Conservation (phyloP, 106 monocot species). For the Platanthera zijinensis region DNA sequence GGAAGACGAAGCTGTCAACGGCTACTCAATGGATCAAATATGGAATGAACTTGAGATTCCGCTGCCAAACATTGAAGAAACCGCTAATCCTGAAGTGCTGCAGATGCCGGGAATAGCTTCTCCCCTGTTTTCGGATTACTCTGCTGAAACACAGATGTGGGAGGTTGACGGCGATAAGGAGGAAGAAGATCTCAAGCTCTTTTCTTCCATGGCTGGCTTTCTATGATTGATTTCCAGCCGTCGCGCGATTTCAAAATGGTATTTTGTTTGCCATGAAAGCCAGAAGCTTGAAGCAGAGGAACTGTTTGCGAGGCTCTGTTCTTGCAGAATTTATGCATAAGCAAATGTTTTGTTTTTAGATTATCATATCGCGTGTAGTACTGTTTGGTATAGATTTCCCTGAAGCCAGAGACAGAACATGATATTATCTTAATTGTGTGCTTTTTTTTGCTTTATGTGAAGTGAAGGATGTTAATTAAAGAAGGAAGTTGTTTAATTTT, state of each 20-base stretch:
- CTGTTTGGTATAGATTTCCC: neutral
- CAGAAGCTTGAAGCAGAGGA: neutral
- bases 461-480: no score
- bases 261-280: neutral
- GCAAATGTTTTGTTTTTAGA: neutral
- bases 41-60: constrained; percentile 49
- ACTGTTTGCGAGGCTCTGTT: neutral
- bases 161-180: constrained; percentile 26
- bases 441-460: no score
- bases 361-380: neutral
- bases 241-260: neutral
- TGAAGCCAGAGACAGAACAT: neutral
- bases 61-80: constrained; percentile 5
- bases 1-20: constrained; percentile 15
- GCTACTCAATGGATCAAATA: constrained; percentile 58
- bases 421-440: neutral
- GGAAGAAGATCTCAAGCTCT: constrained; percentile 23
- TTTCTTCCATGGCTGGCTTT: neutral
- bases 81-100: constrained; percentile 2
- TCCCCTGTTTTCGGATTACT: constrained; percentile 27
- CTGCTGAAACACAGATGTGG: constrained; percentile 23
- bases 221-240: neutral
- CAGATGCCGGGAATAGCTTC: constrained; percentile 5
- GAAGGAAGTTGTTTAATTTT: no score
- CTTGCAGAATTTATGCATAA: neutral